Conservation (phyloP, 2,329 filamentous ascomycete genomes). For the Alternaria conjuncta region DNA sequence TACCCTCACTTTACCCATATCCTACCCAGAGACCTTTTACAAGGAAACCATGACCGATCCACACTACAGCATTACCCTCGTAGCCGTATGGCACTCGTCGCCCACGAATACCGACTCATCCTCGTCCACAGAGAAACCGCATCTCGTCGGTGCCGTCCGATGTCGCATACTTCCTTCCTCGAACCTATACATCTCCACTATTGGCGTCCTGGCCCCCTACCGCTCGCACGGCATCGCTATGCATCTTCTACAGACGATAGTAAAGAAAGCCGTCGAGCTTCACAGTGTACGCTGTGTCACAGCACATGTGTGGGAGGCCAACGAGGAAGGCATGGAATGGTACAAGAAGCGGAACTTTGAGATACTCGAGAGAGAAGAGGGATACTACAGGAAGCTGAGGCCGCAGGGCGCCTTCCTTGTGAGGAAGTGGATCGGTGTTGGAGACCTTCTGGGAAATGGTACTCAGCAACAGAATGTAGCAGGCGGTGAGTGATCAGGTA, state of each 20-base stretch:
- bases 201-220: slow-evolving; percentile 66
- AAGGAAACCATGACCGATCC: slow-evolving; percentile 64
- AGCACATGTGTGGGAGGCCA: slow-evolving; percentile 70
- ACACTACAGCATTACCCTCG: slow-evolving; percentile 61
- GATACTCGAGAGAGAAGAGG: slow-evolving; percentile 58
- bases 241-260: slow-evolving; percentile 56
- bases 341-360: slow-evolving; percentile 65
- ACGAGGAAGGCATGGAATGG: slow-evolving; percentile 66
- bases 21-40: slow-evolving; percentile 68
- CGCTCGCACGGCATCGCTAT: slow-evolving; percentile 64
- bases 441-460: slow-evolving; percentile 34
- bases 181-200: slow-evolving; percentile 66
- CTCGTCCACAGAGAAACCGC: slow-evolving; percentile 31
- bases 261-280: slow-evolving; percentile 56
- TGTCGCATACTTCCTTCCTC: slow-evolving; percentile 52
- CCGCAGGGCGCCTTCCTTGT: slow-evolving; percentile 64
- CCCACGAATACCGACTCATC: slow-evolving; percentile 3
- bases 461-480: background rate
- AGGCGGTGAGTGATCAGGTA: slow-evolving; percentile 3
- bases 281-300: slow-evolving; percentile 61
- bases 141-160: slow-evolving; percentile 55
- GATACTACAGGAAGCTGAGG: slow-evolving; percentile 65
- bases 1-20: slow-evolving; percentile 64
- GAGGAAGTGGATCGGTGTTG: slow-evolving; percentile 50
- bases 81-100: slow-evolving; percentile 61